Evolutionary conservation across 257 asterid species (phyloP).

Genomic region (Gentiana straminea): DNA sequence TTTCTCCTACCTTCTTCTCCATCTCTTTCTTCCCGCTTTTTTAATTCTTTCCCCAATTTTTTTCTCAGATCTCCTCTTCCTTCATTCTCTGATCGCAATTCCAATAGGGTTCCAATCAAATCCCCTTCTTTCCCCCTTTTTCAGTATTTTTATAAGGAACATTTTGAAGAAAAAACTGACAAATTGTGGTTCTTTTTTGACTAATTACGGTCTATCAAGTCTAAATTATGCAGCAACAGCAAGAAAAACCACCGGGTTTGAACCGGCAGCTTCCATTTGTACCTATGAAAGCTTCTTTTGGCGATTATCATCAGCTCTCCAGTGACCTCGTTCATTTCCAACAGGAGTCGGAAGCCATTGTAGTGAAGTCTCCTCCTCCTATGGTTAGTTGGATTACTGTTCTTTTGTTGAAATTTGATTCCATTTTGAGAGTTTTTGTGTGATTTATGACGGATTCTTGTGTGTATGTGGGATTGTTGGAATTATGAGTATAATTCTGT

Average conservation of each 20-base stretch:
- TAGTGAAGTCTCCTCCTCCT: conserved; percentile 47
- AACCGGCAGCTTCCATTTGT: conserved; percentile 57
- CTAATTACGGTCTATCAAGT: background rate
- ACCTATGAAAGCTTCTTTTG: conserved; percentile 59
- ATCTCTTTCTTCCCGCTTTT: conserved; percentile 40
- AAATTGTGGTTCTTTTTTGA: conserved; percentile 3
- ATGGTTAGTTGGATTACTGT: conserved; percentile 27
- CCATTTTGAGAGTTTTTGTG: no score
- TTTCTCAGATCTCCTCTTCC: conserved; percentile 4
- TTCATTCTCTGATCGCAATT: conserved; percentile 4
- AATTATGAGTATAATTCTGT: no score
- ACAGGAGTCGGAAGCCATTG: conserved; percentile 47
- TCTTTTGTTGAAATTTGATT: no score
- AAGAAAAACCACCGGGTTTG: conserved; percentile 29
- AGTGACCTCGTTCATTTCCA: conserved; percentile 24
- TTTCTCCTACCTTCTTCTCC: conserved; percentile 32
- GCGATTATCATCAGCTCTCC: conserved; percentile 64
- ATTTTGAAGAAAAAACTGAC: background rate
- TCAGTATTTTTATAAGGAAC: background rate
- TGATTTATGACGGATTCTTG: no score
- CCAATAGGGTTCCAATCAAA: conserved; percentile 3
- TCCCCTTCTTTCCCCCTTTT: conserved; percentile 13
- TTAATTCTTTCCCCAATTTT: conserved; percentile 21
- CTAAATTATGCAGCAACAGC: conserved; percentile 43
- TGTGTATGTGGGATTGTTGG: no score